Base-by-base conservation (phyloP, 192 early-diverging fungal genomes). In the Backusella mclennaniae region DNA sequence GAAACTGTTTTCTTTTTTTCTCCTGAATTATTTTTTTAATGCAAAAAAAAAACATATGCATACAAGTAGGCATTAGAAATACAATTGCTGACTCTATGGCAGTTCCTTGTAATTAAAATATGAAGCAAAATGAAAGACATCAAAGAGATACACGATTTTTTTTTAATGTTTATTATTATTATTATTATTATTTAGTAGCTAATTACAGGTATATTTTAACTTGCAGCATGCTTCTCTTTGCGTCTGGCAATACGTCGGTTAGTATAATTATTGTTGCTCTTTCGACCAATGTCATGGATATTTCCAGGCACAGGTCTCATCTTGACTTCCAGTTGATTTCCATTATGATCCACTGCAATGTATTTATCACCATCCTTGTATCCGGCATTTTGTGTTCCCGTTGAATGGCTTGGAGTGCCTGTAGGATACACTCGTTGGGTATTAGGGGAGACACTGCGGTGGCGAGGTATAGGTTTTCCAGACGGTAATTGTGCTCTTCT, bases 351-450 rank as follows among this genome's bases (percentile, higher is more conserved):
- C 6, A 79, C 56, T 19, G 77, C 80, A 69, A 82, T 78, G 26
- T 71, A 82, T 52, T 75, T 69, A 56, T 82, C 69, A 19, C 80
- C 80, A 53, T 82, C 76, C 6, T 77, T 78, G 69, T 78, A 78
- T 33, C 80, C 80, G 1, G 31, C 31, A 17, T 67, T 39, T 36
- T 72, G 36, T 9, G 73, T 26, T 19, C 35, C 42, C 12, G 33
- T 35, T 12, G 53, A 53, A 6, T 46, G 75, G 4, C 41, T 49
- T 14, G 44, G 67, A 17, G 44, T 23, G 21, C 52, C 49, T 12
- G n/a, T 35, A 38, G 68, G 75, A 59, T 74, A 46, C 33, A 21
- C 39, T 12, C 19, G 73, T 19, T 63, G 75, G 42, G 38, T 46
- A 31, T 31, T 44, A 39, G 76, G 63, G 0, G 53, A 72, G 0